A percentile compares a stretch with the other conserved stretches of the same genome.
Evolutionary conservation across 495 filamentous ascomycete species (phyloP).

Genomic region (Xylaria venustula): DNA sequence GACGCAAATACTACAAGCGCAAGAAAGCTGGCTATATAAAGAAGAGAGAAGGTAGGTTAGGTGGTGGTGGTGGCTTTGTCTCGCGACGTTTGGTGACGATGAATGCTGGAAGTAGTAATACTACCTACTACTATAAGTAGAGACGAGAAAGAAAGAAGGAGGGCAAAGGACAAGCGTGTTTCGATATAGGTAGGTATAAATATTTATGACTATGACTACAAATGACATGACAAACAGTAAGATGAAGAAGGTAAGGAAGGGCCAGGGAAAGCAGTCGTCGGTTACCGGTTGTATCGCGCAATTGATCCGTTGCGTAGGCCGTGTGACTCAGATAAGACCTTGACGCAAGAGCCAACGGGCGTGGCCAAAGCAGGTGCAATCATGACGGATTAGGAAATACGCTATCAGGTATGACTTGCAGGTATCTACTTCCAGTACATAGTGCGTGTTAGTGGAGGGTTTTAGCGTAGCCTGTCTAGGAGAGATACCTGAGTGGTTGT

Average conservation of each 20-base stretch:
- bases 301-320: constrained; percentile 18
- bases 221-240: constrained; percentile 4
- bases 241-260: not conserved
- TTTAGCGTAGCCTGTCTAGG: not conserved
- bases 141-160: not conserved
- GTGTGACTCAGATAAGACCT: constrained; percentile 33
- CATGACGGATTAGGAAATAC: not conserved
- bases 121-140: constrained; percentile 21
- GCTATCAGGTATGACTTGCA: not conserved
- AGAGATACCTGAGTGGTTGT: no score
- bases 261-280: no score
- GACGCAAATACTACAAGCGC: constrained; percentile 26
- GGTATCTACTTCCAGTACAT: no score
- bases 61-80: constrained; percentile 23
- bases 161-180: constrained; percentile 11
- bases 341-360: constrained; percentile 8
- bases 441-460: no score
- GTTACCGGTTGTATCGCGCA: not conserved
- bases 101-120: no score
- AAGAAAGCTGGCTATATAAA: no score
- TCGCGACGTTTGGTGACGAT: not conserved
- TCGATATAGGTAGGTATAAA: not conserved
- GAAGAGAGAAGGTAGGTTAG: not conserved
- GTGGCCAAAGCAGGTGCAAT: not conserved
- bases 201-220: not conserved